phyloP scores from a whole-genome alignment of 345 rosid genomes.

The Xanthoceras sorbifolium region DNA sequence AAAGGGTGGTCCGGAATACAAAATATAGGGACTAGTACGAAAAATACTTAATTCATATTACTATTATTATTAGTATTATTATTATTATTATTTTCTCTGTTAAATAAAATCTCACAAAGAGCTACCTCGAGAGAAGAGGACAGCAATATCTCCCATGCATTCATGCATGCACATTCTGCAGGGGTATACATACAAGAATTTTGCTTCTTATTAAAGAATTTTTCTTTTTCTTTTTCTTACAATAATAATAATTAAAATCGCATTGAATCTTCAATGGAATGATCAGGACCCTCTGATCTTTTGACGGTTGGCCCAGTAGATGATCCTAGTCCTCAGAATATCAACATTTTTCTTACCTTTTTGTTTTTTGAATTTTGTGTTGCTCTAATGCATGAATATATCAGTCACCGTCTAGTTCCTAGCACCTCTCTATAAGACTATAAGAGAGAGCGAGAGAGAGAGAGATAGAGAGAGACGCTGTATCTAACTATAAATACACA shows the following conservation, averaged over 20 bases:
- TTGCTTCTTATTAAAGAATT: background rate
- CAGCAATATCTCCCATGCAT: background rate
- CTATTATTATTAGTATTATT: too few species aligned
- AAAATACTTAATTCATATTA: background rate
- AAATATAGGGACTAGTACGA: background rate
- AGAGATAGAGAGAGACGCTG: too few species aligned
- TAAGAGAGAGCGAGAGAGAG: too few species aligned
- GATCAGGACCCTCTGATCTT: conserved; percentile 2
- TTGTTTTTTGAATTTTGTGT: conserved; percentile 12
- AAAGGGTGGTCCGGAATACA: background rate
- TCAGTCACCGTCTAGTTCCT: conserved; percentile 13
- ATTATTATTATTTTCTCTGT: background rate
- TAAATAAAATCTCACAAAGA: background rate
- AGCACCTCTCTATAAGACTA: background rate
- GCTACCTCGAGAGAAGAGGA: conserved; percentile 7
- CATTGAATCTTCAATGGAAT: background rate
- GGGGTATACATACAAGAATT: background rate
- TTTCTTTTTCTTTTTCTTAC: background rate
- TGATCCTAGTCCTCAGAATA: conserved; percentile 23
- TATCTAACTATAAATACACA: conserved; percentile 24
- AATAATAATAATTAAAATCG: background rate
- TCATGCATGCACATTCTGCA: background rate
- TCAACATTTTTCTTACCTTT: background rate
- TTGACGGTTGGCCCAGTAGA: conserved; percentile 22
- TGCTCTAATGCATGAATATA: conserved; percentile 16